A percentile compares a stretch with the other conserved stretches of the same genome.
phyloP scores from a whole-genome alignment of 139 green algal species.

The Auxenochlorella protothecoides region DNA sequence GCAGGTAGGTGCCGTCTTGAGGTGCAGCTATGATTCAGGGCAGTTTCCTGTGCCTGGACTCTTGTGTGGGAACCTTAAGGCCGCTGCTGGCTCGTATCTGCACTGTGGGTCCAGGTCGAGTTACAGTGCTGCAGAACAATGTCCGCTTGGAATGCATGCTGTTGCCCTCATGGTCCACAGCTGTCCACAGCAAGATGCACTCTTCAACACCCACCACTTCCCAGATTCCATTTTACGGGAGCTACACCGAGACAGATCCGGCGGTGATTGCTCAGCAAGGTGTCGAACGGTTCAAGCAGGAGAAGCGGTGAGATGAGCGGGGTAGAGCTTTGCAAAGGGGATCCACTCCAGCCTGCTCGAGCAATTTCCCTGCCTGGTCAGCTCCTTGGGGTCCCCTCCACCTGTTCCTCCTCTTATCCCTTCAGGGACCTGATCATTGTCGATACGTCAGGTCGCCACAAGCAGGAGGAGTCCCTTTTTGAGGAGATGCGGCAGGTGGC shows the following conservation, averaged over 20 bases:
- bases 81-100: not conserved
- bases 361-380: too few relatives aligned
- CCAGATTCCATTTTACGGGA: conserved; percentile 79
- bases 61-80: too few relatives aligned
- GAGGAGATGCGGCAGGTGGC: conserved; percentile 90
- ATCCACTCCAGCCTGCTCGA: too few relatives aligned
- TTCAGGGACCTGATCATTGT: conserved; percentile 93
- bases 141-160: not conserved
- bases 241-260: conserved; percentile 93
- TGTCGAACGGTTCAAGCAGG: conserved; percentile 78
- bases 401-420: too few relatives aligned
- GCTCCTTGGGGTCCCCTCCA: too few relatives aligned
- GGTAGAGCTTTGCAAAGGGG: too few relatives aligned
- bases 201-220: not conserved
- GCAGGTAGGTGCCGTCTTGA: conserved; percentile 1
- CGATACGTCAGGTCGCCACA: conserved; percentile 91
- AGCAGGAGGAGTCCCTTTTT: conserved; percentile 95
- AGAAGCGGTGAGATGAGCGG: conserved; percentile 25
- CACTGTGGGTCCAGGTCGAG: not conserved
- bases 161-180: not conserved
- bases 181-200: not conserved
- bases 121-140: not conserved
- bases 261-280: conserved; percentile 82
- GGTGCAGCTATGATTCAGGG: too few relatives aligned
- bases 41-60: too few relatives aligned